Evolutionary conservation across 2,329 filamentous ascomycete species (phyloP).

Genomic region (Exophiala sp.): DNA sequence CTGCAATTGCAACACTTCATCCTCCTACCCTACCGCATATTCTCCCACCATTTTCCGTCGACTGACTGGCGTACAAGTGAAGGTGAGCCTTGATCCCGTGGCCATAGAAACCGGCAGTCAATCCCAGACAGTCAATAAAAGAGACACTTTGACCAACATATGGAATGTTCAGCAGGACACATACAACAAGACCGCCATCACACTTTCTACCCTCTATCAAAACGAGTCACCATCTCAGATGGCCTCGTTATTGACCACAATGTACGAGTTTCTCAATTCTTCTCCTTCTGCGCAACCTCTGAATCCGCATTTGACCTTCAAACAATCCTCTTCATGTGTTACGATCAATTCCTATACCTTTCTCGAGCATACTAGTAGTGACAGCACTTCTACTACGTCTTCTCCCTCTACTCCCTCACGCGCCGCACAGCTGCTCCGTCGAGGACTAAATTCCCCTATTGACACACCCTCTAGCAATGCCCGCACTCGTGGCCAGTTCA

Average conservation of each 20-base stretch:
- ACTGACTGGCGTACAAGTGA: background rate
- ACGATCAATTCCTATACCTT: slow-evolving; percentile 30
- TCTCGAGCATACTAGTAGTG: slow-evolving; percentile 19
- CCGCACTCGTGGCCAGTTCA: slow-evolving; percentile 85
- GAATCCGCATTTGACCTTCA: slow-evolving; percentile 31
- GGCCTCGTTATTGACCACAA: slow-evolving; percentile 78
- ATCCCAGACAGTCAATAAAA: slow-evolving; percentile 4
- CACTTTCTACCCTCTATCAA: background rate
- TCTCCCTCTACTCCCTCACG: slow-evolving; percentile 23
- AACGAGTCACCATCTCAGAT: slow-evolving; percentile 12
- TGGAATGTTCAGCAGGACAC: slow-evolving; percentile 11
- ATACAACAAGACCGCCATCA: background rate
- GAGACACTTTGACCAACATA: slow-evolving; percentile 21
- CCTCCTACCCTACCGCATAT: background rate
- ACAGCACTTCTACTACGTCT: slow-evolving; percentile 14
- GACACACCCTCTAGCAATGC: slow-evolving; percentile 63
- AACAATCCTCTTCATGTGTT: slow-evolving; percentile 31
- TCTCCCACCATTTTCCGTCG: background rate
- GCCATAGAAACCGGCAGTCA: slow-evolving; percentile 11
- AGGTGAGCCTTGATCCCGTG: slow-evolving; percentile 5
- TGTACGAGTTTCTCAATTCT: slow-evolving; percentile 57
- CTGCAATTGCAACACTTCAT: background rate
- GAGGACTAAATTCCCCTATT: slow-evolving; percentile 35
- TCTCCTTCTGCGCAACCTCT: slow-evolving; percentile 32
- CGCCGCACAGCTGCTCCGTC: slow-evolving; percentile 34